Evolutionary conservation across 495 filamentous ascomycete species (phyloP).

Genomic region (Evernia prunastri): DNA sequence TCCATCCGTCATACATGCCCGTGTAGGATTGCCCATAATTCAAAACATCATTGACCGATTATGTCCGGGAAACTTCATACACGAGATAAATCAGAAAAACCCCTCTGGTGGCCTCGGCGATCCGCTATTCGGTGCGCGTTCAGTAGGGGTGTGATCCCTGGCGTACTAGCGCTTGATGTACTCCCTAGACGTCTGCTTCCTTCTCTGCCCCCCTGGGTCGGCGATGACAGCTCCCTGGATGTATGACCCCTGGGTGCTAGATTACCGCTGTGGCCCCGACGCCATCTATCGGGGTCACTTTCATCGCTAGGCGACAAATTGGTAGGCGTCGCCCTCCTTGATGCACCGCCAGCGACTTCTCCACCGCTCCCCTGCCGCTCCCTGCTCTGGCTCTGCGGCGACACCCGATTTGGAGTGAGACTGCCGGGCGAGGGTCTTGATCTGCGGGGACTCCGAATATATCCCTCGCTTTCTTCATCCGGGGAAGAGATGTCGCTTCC

Average conservation of each 20-base stretch:
- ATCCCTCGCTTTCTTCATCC: conserved; percentile 8
- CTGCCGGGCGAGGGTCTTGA: background rate
- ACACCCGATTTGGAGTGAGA: background rate
- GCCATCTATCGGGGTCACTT: conserved; percentile 6
- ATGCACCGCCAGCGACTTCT: background rate
- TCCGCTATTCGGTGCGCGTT: background rate
- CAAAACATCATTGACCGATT: background rate
- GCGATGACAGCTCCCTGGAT: background rate
- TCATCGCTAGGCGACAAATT: background rate
- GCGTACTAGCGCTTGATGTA: conserved; percentile 2
- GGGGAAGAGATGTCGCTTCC: conserved; percentile 16
- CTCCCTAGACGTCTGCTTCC: background rate
- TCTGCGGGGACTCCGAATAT: background rate
- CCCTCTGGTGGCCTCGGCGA: conserved; percentile 1
- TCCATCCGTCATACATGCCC: background rate
- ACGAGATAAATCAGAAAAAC: conserved; percentile 5
- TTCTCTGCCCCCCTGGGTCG: background rate
- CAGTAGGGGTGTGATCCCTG: background rate
- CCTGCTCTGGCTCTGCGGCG: conserved; percentile 7
- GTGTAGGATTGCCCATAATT: background rate
- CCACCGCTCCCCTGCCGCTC: conserved; percentile 7
- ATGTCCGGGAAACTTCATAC: background rate
- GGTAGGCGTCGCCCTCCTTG: background rate
- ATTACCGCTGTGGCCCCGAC: conserved; percentile 1
- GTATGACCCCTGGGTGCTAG: background rate